These are phyloP conservation scores for Priceomyces fermenticarens DNA, from an alignment of 805 yeast species.

Conservation along the genomic window DNA sequence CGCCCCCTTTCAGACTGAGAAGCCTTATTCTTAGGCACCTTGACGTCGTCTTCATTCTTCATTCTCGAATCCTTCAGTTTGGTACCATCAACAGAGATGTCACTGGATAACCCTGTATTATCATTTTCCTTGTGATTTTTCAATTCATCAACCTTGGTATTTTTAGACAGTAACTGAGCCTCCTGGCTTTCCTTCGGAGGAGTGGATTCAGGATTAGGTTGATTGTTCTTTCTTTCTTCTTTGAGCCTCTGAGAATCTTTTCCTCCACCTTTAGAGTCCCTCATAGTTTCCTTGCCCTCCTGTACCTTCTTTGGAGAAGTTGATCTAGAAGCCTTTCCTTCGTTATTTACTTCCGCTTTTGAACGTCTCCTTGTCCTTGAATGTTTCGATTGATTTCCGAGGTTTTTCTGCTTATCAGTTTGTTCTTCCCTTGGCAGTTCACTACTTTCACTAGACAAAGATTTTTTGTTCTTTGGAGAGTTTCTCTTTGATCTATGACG, in stretches of 20 bases:
- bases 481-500: too few species aligned
- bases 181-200: too few species aligned
- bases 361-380: not conserved
- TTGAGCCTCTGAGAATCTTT: not conserved
- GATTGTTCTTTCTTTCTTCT: not conserved
- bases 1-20: conserved; percentile 8
- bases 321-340: not conserved
- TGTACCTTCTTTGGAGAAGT: not conserved
- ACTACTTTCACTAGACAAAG: too few species aligned
- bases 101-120: too few species aligned
- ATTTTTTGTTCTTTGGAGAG: too few species aligned
- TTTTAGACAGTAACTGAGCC: too few species aligned
- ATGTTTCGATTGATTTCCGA: not conserved
- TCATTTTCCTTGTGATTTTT: too few species aligned
- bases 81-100: not conserved
- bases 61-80: not conserved
- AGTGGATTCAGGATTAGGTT: too few species aligned
- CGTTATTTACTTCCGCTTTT: not conserved
- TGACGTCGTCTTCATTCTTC: not conserved
- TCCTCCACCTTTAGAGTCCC: not conserved
- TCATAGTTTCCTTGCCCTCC: too few species aligned
- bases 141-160: too few species aligned
- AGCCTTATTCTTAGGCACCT: not conserved
- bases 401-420: not conserved
- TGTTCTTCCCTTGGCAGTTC: too few species aligned